Base-by-base conservation (phyloP, 2,329 filamentous ascomycete species). In the Epicoccum nigrum region DNA sequence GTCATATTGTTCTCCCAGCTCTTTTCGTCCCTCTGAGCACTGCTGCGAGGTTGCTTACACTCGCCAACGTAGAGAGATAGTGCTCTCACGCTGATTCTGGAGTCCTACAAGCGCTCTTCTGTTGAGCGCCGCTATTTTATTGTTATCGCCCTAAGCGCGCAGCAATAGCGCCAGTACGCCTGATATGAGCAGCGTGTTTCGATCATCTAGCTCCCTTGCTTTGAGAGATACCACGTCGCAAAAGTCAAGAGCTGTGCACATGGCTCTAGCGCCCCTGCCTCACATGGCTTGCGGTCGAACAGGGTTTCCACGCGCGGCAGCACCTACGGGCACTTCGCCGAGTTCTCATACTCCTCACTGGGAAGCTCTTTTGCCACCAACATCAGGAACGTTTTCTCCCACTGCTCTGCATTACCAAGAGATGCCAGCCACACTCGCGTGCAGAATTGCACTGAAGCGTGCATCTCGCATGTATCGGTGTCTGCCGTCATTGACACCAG, bases 401-500 rank as follows among this genome's bases (percentile, higher is more conserved):
- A 64, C 31, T 45, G 41, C 40, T 54, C 49, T 33, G 32, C 31
- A 11, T 53, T 7, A 23, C 48, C 20, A 15, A 19, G 30, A 7
- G 42, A 49, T 15, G 48, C 51, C 25, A 60, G 45, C 61, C 56
- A 65, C 6, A 46, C 32, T 45, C 33, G 52, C 8, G 56, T 60
- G 32, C 49, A 52, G 31, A 60, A 53, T 28, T 62, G 60, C 28
- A 62, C 60, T 4, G 63, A 45, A 33, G 47, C 25, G 23, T 38
- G 35, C 35, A 38, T 38, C 35, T 38, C 35, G 35, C 3, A 38
- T 4, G 3, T 20, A 5, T 16, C 7, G 20, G 5, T 13, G 21
- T 27, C 21, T 11, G 35, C 8, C 3, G 6, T 38, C 13, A 38
- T 16, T 9, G 20, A 16, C 3, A 27, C 20, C 7, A 38, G 11